phyloP scores from a whole-genome alignment of 108 stramenopile species.

The Cyclostephanos invisitatus region DNA sequence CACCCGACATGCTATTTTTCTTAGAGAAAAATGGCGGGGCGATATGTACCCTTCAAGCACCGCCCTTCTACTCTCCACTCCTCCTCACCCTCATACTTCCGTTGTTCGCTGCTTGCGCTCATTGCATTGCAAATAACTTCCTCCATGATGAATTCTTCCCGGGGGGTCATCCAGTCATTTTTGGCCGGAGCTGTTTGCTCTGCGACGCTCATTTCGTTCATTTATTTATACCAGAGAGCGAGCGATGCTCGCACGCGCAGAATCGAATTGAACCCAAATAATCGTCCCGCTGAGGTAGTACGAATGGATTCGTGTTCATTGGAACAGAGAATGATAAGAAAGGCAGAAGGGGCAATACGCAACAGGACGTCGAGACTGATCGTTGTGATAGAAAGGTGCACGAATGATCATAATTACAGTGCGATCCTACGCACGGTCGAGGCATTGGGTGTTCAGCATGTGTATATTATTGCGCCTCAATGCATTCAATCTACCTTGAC shows the following conservation, averaged over 20 bases:
- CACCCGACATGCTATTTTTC: too few species aligned
- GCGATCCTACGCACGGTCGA: conserved; percentile 74
- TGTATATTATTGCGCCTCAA: conserved; percentile 78
- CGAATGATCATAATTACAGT: conserved; percentile 86
- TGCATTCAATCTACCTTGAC: conserved; percentile 37
- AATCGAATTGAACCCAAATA: not conserved
- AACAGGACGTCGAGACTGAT: conserved; percentile 76
- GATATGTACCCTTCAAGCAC: too few species aligned
- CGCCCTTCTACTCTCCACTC: too few species aligned
- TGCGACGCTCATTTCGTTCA: conserved; percentile 18
- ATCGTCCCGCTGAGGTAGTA: conserved; percentile 3
- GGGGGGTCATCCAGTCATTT: conserved; percentile 12
- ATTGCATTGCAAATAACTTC: too few species aligned
- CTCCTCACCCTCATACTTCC: too few species aligned
- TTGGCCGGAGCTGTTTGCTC: conserved; percentile 29
- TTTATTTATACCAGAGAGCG: conserved; percentile 19
- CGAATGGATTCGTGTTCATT: conserved; percentile 67
- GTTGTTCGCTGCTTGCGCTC: too few species aligned
- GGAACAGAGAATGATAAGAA: conserved; percentile 81
- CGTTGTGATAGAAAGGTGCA: conserved; percentile 81
- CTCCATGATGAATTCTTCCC: conserved; percentile 11
- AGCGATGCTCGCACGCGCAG: not conserved
- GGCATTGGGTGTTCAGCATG: conserved; percentile 85
- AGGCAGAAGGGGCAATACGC: conserved; percentile 82
- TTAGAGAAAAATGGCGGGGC: too few species aligned